Evolutionary conservation across 2,329 filamentous ascomycete genomes (phyloP).

Genomic region (Apiospora pterosperma): DNA sequence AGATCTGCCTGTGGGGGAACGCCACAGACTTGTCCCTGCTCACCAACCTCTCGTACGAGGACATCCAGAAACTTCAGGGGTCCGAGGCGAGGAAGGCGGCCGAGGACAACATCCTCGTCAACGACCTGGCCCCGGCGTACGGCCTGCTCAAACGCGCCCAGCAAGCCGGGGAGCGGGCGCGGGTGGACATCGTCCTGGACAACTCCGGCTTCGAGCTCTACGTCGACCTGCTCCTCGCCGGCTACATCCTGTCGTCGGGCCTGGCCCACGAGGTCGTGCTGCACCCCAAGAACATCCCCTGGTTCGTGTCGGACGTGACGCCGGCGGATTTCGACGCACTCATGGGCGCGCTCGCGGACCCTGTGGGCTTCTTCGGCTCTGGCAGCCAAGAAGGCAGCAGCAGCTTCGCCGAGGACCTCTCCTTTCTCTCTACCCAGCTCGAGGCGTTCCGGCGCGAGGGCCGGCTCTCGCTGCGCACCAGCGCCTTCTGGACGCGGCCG

Average conservation of each 20-base stretch:
- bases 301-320: conserved; percentile 96
- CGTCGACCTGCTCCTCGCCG: conserved; percentile 88
- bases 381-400: conserved; percentile 61
- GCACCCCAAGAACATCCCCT: conserved; percentile 91
- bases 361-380: conserved; percentile 76
- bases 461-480: conserved; percentile 76
- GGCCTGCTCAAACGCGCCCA: conserved; percentile 62
- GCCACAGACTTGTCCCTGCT: conserved; percentile 90
- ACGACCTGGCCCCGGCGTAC: conserved; percentile 76
- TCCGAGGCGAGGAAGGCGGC: conserved; percentile 79
- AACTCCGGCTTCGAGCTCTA: conserved; percentile 97
- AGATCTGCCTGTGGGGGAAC: conserved; percentile 97
- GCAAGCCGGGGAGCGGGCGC: conserved; percentile 60
- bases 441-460: conserved; percentile 76
- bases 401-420: conserved; percentile 62
- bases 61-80: conserved; percentile 95
- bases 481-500: conserved; percentile 85
- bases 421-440: conserved; percentile 82
- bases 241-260: conserved; percentile 79
- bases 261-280: conserved; percentile 85
- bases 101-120: conserved; percentile 88
- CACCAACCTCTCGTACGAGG: conserved; percentile 86
- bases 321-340: conserved; percentile 80
- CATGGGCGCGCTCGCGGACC: conserved; percentile 71
- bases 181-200: conserved; percentile 92